Conservation (phyloP, 352 stramenopile species). For the Hyphochytrium catenoides region DNA sequence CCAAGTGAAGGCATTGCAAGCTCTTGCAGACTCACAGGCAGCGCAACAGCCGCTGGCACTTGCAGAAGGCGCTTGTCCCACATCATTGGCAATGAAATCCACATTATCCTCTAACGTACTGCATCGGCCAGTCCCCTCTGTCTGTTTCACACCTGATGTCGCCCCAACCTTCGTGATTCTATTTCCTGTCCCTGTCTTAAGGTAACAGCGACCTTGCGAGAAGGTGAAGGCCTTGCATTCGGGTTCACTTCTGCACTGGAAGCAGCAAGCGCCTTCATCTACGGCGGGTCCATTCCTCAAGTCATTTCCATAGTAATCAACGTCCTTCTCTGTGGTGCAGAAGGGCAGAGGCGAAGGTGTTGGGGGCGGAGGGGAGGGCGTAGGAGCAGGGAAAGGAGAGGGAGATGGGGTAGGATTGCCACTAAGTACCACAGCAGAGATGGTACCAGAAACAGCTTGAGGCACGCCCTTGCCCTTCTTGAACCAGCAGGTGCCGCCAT, state of each 20-base stretch:
- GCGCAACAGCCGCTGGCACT: background rate
- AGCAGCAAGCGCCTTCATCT: background rate
- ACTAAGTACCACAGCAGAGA: background rate
- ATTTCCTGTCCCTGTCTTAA: constrained; percentile 1
- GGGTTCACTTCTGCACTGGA: background rate
- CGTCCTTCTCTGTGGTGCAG: background rate
- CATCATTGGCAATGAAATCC: constrained; percentile 4
- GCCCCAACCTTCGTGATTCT: constrained; percentile 1
- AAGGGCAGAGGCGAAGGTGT: background rate
- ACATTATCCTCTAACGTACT: constrained; percentile 2
- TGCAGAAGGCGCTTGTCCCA: background rate
- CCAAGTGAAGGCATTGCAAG: too few species aligned
- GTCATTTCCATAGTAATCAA: constrained; percentile 5
- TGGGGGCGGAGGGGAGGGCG: background rate
- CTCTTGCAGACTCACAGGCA: too few species aligned
- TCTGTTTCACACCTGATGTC: background rate
- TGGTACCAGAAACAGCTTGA: background rate
- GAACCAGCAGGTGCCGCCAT: constrained; percentile 9
- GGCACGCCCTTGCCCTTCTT: constrained; percentile 1
- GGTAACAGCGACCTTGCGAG: constrained; percentile 4
- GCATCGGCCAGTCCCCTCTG: constrained; percentile 4
- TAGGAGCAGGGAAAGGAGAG: too few species aligned
- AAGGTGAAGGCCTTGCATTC: constrained; percentile 3
- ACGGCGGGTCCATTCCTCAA: background rate
- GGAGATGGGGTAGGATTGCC: background rate